Evolutionary conservation across 2,329 filamentous ascomycete species (phyloP).

Genomic region (Xylaria polymorpha): DNA sequence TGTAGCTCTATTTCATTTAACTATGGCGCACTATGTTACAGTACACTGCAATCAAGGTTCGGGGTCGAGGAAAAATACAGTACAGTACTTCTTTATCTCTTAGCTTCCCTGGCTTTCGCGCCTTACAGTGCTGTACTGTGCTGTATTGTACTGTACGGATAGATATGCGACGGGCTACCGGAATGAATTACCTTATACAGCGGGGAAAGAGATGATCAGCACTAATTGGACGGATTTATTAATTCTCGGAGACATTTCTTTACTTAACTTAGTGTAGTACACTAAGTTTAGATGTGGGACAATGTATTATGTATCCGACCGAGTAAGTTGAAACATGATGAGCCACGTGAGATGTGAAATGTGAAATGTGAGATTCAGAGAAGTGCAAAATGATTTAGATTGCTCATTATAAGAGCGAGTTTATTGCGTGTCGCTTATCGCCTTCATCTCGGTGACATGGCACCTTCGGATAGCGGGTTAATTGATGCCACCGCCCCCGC

Average conservation of each 20-base stretch:
- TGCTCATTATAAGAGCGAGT: neutral
- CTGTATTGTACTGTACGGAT: no score
- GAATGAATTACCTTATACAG: conserved; percentile 9
- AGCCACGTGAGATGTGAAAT: neutral
- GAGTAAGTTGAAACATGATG: neutral
- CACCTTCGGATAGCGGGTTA: neutral
- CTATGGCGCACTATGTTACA: neutral
- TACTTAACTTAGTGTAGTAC: neutral
- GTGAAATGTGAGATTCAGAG: no score
- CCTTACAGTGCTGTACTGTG: no score
- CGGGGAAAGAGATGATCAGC: neutral
- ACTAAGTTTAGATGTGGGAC: neutral
- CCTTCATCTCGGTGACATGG: neutral
- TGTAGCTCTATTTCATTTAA: neutral
- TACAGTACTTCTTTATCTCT: neutral
- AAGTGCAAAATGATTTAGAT: neutral
- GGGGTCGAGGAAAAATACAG: neutral
- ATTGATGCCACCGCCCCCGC: neutral
- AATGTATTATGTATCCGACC: neutral
- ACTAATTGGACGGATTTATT: neutral
- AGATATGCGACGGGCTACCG: conserved; percentile 1
- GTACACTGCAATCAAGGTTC: neutral
- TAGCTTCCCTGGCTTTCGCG: no score
- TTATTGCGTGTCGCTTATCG: neutral
- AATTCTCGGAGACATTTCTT: neutral